Base-by-base conservation (phyloP, 2,329 filamentous ascomycete species). In the Malbranchea zuffiana region DNA sequence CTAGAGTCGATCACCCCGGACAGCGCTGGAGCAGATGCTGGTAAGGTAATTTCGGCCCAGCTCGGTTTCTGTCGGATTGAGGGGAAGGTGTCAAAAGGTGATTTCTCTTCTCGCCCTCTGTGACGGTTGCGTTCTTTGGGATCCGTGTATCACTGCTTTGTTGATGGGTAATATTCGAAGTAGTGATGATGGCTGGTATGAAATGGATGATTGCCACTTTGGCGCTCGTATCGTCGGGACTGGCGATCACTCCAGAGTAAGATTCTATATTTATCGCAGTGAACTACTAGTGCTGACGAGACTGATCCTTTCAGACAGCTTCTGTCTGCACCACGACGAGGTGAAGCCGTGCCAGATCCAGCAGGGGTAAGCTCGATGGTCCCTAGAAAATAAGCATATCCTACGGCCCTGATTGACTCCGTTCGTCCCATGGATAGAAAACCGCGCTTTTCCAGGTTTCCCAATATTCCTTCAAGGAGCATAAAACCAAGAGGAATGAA, bases 401-500 rank as follows among this genome's bases (percentile, higher is more conserved):
- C n/a, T n/a, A n/a, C n/a, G n/a, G n/a, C n/a, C n/a, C n/a, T n/a
- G n/a, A n/a, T n/a, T n/a, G n/a, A n/a, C n/a, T n/a, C n/a, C n/a
- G n/a, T n/a, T n/a, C 7, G 7, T 30, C 10, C 10, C 6, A 16
- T 30, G 13, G 32, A 37, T 41, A 62, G 56, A 52, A 56, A 44
- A 50, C 64, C 20, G 68, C 66, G 1, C 42, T 71, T 26, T 71
- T 68, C 36, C 55, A 78, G 57, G 66, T 77, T 11, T 82, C 80
- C 0, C 75, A 78, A 1, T 94, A 93, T 58, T 87, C 77, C 4
- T 94, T 94, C 57, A 68, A 80, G 25, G 69, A 74, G 1, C 84
- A 92, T 54, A 68, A 69, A 31, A 80, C 79, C 53, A 41, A 23
- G 15, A 72, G 69, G 4, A 56, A 54, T 5, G 53, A 69, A 66